These are phyloP conservation scores for Talaromyces pinophilus DNA, from an alignment of 2,329 filamentous ascomycete species.

Conservation along the genomic window DNA sequence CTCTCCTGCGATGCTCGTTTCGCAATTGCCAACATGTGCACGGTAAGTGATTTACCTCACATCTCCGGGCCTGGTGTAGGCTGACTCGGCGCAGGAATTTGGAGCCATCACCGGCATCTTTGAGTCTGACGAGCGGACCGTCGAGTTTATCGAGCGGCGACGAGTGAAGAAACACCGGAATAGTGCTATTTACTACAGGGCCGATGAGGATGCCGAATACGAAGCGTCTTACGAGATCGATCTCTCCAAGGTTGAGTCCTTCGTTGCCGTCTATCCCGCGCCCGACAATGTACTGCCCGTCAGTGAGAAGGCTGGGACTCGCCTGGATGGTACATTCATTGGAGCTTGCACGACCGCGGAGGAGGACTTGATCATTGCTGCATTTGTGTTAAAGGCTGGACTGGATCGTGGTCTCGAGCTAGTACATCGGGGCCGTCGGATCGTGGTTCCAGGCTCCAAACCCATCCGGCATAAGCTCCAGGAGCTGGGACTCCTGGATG, in stretches of 20 bases:
- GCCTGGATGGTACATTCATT: constrained; percentile 49
- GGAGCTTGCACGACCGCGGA: constrained; percentile 51
- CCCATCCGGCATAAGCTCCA: constrained; percentile 44
- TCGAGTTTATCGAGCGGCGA: constrained; percentile 37
- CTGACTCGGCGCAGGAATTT: constrained; percentile 37
- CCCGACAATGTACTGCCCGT: constrained; percentile 50
- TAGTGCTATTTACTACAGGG: constrained; percentile 40
- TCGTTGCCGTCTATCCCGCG: constrained; percentile 44
- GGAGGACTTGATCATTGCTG: constrained; percentile 48
- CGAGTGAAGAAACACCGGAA: constrained; percentile 36
- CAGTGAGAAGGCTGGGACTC: constrained; percentile 32
- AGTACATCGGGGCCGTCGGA: constrained; percentile 36
- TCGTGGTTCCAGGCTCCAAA: constrained; percentile 45
- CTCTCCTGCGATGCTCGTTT: constrained; percentile 49
- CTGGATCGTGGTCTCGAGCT: constrained; percentile 34
- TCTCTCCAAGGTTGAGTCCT: constrained; percentile 40
- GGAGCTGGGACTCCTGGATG: constrained; percentile 36
- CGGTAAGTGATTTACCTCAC: constrained; percentile 24
- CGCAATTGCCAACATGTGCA: constrained; percentile 52
- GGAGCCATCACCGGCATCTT: constrained; percentile 49
- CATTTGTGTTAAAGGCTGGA: constrained; percentile 44
- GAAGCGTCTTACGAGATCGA: constrained; percentile 40
- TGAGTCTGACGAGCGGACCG: constrained; percentile 41
- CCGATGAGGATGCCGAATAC: constrained; percentile 44
- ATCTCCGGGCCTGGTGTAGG: no score